phyloP scores from a whole-genome alignment of 202 grass and related monocot genomes.

The Elaeis oleifera region DNA sequence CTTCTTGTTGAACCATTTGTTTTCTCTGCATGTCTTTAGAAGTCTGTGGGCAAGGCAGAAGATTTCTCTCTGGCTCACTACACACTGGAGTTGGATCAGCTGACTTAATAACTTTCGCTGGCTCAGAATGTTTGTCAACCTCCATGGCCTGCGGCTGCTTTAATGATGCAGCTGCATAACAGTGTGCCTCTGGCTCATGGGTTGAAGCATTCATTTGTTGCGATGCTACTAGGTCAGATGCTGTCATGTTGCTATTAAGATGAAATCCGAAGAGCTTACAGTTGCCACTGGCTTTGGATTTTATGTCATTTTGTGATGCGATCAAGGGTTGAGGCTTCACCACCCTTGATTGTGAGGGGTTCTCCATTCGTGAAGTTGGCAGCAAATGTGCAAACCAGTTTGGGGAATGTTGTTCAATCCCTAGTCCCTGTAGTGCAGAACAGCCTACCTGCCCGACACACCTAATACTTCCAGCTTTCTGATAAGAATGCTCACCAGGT shows the following conservation, averaged over 20 bases:
- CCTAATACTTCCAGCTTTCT: conserved; percentile 27
- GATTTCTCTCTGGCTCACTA: conserved; percentile 36
- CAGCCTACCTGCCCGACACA: conserved; percentile 30
- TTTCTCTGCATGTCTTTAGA: conserved; percentile 42
- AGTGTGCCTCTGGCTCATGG: conserved; percentile 24
- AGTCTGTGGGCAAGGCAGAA: conserved; percentile 26
- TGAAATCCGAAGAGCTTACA: conserved; percentile 68
- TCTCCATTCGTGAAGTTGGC: conserved; percentile 30
- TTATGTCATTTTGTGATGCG: conserved; percentile 38
- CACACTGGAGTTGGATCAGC: conserved; percentile 16
- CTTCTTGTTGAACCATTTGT: conserved; percentile 61
- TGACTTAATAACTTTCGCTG: conserved; percentile 21
- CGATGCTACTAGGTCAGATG: conserved; percentile 32
- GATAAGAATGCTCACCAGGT: conserved; percentile 26
- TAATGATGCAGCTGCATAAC: conserved; percentile 21
- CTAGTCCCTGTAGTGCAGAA: conserved; percentile 16
- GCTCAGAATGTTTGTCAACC: conserved; percentile 30
- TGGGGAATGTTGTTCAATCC: conserved; percentile 39
- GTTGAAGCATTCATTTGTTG: conserved; percentile 22
- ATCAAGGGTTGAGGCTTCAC: conserved; percentile 48
- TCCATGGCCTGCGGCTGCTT: conserved; percentile 21
- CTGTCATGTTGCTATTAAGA: conserved; percentile 32
- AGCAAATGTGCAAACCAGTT: conserved; percentile 43
- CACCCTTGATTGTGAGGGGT: conserved; percentile 16
- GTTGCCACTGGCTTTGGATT: conserved; percentile 31